Conservation (phyloP, 768 basidiomycete genomes). For the Gloeophyllum trabeum region DNA sequence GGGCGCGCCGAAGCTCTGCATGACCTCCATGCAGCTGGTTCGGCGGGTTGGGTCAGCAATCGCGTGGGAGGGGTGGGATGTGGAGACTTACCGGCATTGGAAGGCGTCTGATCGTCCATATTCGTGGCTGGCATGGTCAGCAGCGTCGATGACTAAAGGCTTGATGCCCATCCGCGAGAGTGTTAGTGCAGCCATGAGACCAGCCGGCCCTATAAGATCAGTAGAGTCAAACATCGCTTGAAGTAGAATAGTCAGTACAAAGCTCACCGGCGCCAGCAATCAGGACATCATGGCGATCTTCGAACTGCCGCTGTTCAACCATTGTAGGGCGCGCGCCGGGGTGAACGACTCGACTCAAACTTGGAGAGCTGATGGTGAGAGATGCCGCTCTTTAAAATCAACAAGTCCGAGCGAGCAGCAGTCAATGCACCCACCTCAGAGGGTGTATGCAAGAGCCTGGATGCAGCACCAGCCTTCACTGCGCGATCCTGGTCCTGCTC, state of each 20-base stretch:
- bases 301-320: neutral
- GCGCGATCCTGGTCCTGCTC: too few relatives aligned
- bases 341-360: too few relatives aligned
- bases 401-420: too few relatives aligned
- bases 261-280: slow-evolving; percentile 5
- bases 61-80: neutral
- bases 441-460: too few relatives aligned
- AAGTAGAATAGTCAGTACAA: too few relatives aligned
- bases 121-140: slow-evolving; percentile 4
- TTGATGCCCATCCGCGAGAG: slow-evolving; percentile 4
- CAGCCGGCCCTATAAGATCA: slow-evolving; percentile 1
- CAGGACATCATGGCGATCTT: slow-evolving; percentile 3
- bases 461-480: too few relatives aligned
- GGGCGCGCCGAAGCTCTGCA: slow-evolving; percentile 6
- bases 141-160: slow-evolving; percentile 4
- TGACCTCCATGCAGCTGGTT: slow-evolving; percentile 3
- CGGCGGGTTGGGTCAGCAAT: neutral
- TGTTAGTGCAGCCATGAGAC: slow-evolving; percentile 3
- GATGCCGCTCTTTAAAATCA: too few relatives aligned
- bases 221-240: too few relatives aligned
- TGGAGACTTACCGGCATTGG: slow-evolving; percentile 1
- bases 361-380: too few relatives aligned
- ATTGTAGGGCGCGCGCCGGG: neutral
- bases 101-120: slow-evolving; percentile 5
- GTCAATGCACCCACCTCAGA: too few relatives aligned